Evolutionary conservation across 306 rosid species (phyloP).

Genomic region (Castanea crenata): DNA sequence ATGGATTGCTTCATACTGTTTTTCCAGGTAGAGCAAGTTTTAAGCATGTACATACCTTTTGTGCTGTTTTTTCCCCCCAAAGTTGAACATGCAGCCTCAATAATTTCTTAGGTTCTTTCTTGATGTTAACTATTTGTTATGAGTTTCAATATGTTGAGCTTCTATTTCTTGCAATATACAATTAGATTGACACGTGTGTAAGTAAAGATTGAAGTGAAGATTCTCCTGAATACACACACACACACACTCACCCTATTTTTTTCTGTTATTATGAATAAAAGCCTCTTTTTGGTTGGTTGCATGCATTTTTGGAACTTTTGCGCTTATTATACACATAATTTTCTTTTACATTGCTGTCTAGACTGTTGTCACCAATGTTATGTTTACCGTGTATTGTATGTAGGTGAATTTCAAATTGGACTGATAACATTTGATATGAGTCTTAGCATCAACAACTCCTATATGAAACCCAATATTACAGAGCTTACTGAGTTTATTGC

Average conservation of each 20-base stretch:
- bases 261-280: neutral
- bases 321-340: neutral
- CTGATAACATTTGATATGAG: slow-evolving; percentile 57
- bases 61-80: neutral
- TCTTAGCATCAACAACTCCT: slow-evolving; percentile 60
- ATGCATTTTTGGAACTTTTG: neutral
- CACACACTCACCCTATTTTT: neutral
- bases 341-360: neutral
- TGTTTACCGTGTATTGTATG: neutral
- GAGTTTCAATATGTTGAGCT: neutral
- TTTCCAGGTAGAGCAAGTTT: slow-evolving; percentile 49
- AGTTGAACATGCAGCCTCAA: neutral
- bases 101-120: neutral
- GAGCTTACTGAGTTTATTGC: slow-evolving; percentile 69
- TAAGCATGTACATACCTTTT: slow-evolving; percentile 12
- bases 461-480: slow-evolving; percentile 62
- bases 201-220: neutral
- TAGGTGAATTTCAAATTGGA: slow-evolving; percentile 68
- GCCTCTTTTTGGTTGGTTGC: neutral
- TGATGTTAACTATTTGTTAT: neutral
- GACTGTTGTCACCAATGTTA: slow-evolving; percentile 13
- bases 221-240: neutral
- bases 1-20: slow-evolving; percentile 33
- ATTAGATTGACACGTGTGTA: neutral
- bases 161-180: neutral